Evolutionary conservation across 1,139 yeast species (phyloP).

Genomic region (Tardiomyces blankii): DNA sequence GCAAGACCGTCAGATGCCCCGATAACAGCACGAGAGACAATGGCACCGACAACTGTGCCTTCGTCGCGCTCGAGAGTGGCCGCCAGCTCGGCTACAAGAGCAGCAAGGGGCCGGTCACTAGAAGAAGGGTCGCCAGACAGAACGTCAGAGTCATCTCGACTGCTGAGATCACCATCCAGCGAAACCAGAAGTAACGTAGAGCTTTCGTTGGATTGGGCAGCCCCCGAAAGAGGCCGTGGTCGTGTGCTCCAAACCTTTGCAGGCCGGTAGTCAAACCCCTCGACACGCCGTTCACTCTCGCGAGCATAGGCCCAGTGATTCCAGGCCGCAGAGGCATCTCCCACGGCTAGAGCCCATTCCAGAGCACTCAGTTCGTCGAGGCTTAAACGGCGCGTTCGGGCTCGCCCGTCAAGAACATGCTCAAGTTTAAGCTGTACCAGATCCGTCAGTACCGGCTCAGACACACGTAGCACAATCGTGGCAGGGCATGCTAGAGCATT

Average conservation of each 20-base stretch:
- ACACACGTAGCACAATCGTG: background rate
- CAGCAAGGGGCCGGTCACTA: too few relatives aligned
- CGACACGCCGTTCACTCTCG: background rate
- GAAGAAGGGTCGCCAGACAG: too few relatives aligned
- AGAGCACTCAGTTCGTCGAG: background rate
- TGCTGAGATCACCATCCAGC: too few relatives aligned
- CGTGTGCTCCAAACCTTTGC: too few relatives aligned
- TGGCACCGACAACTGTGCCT: background rate
- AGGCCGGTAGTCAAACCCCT: background rate
- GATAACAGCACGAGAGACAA: background rate
- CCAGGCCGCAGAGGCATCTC: background rate
- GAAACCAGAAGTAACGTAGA: too few relatives aligned
- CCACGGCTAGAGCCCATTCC: background rate
- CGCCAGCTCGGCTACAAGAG: background rate
- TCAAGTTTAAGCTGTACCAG: background rate
- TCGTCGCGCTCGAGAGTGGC: background rate
- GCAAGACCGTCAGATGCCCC: background rate
- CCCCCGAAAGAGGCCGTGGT: too few relatives aligned
- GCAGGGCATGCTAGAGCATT: background rate
- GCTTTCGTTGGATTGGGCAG: too few relatives aligned
- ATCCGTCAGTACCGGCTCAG: background rate
- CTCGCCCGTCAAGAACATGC: background rate
- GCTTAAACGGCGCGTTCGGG: background rate
- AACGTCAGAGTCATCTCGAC: too few relatives aligned
- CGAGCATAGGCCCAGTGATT: background rate